Base-by-base conservation (phyloP, 805 yeast species). In the Schwanniomyces vanrijiae region DNA sequence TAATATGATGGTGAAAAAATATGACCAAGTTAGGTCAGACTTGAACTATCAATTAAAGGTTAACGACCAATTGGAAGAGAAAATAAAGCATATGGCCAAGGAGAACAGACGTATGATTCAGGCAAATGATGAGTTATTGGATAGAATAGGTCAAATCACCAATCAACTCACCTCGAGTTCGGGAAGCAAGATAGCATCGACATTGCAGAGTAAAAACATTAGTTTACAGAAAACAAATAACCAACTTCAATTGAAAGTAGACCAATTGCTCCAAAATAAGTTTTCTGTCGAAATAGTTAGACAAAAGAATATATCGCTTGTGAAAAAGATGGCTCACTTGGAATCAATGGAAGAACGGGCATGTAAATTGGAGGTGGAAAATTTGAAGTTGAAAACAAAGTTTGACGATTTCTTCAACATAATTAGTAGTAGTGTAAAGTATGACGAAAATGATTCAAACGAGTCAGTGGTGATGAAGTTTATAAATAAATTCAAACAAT, bases 261-360 rank as follows among this genome's bases (percentile, higher is more conserved):
- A 85, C 47, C 75, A 75, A 50, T 66, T 70, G 8, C 65, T 81
- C 20, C 78, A 78, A 50, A 64, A 77, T 49, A 71, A 73, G 48
- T 69, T 79, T 49, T 74, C 78, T 21, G 61, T 65, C 5, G 86
- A 81, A 54, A 56, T 84, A 8, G 63, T 84, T 28, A 79, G 76
- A 52, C 84, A 80, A 51, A 86, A 84, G 50, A 82, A 80, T 45
- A 51, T 58, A 0, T 55, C 75, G 0, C 59, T 84, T 28, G 58
- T 62, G 19, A 62, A 67, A 16, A 75, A 75, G 48, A 39, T 82
- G 16, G 47, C 55, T 2, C 52, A 56, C 8, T 58, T 77, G 39
- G 78, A 77, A 24, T 61, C 58, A 1, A 54, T 78, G 3, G 77
- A 81, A 48, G 73, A 71, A 37, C 71, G 73, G 38, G 68, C 69